Evolutionary conservation across 1,284 basidiomycete species (phyloP).

Genomic region (Termitomyces sp.): DNA sequence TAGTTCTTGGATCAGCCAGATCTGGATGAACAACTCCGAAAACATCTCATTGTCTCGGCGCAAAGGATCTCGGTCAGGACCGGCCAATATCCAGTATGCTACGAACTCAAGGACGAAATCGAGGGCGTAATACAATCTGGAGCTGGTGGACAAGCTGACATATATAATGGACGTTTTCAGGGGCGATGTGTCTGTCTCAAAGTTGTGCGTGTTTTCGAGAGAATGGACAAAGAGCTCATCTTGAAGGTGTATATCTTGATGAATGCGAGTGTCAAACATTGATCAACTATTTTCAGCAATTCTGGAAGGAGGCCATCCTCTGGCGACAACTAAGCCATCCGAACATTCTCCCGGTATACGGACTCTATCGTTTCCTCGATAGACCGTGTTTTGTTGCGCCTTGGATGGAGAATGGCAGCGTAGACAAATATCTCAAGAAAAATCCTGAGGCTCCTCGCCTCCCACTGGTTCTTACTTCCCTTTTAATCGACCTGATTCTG

Average conservation of each 20-base stretch:
- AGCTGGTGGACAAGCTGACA: constrained; percentile 4
- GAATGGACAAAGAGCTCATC: not conserved
- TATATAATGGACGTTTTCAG: not conserved
- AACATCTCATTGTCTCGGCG: not conserved
- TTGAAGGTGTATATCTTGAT: not conserved
- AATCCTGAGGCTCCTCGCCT: constrained; percentile 8
- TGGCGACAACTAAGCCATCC: constrained; percentile 21
- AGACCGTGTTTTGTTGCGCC: constrained; percentile 17
- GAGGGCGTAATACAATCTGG: not conserved
- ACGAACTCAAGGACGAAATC: not conserved
- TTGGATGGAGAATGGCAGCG: constrained; percentile 21
- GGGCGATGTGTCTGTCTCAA: constrained; percentile 1
- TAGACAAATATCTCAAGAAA: constrained; percentile 14
- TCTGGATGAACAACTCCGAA: constrained; percentile 8
- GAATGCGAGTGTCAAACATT: not conserved
- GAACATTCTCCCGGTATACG: constrained; percentile 21
- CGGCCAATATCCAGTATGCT: not conserved
- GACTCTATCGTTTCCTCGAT: constrained; percentile 9
- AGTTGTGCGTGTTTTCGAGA: constrained; percentile 2
- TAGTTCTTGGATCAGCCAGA: not conserved
- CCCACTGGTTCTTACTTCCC: constrained; percentile 7
- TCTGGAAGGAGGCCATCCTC: constrained; percentile 18
- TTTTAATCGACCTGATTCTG: not conserved
- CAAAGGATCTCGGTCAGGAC: not conserved
- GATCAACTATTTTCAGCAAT: constrained; percentile 7